Evolutionary conservation across 1,284 basidiomycete genomes (phyloP).

Genomic region (Cronartium quercuum): DNA sequence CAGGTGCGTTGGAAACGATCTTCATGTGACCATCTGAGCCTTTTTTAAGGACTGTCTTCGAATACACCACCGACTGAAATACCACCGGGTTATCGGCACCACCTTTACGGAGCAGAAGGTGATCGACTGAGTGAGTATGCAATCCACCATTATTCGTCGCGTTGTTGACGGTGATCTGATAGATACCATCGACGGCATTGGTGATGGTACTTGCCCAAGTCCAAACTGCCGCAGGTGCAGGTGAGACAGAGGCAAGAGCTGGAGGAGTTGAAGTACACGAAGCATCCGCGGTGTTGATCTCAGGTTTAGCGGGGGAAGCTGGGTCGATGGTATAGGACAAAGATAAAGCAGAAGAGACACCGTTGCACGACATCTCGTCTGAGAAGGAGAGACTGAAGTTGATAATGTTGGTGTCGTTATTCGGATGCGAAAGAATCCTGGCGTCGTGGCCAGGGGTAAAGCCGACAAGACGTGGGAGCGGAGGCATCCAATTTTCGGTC

Average conservation of each 20-base stretch:
- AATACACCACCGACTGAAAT: conserved; percentile 71
- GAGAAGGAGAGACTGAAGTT: conserved; percentile 72
- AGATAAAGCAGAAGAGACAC: conserved; percentile 59
- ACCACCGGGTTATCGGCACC: conserved; percentile 67
- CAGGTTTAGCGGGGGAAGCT: conserved; percentile 9
- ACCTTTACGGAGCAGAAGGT: conserved; percentile 72
- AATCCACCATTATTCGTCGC: conserved; percentile 54
- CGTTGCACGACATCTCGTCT: conserved; percentile 63
- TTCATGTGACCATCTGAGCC: conserved; percentile 58
- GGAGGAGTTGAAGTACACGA: conserved; percentile 57
- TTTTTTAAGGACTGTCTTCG: conserved; percentile 58
- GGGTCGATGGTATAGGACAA: conserved; percentile 52
- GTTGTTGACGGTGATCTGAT: conserved; percentile 64
- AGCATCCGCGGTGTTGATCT: conserved; percentile 62
- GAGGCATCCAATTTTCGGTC: conserved; percentile 59
- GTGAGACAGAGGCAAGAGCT: conserved; percentile 50
- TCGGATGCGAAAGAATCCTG: conserved; percentile 57
- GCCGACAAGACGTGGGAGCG: conserved; percentile 65
- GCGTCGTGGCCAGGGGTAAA: conserved; percentile 79
- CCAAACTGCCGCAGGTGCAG: conserved; percentile 53
- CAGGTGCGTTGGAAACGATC: conserved; percentile 71
- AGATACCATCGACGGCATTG: conserved; percentile 70
- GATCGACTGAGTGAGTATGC: conserved; percentile 61
- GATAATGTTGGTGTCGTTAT: conserved; percentile 59
- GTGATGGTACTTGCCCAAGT: conserved; percentile 65